Evolutionary conservation across 148 eudicot genomes (phyloP).

Genomic region (Silene conica): DNA sequence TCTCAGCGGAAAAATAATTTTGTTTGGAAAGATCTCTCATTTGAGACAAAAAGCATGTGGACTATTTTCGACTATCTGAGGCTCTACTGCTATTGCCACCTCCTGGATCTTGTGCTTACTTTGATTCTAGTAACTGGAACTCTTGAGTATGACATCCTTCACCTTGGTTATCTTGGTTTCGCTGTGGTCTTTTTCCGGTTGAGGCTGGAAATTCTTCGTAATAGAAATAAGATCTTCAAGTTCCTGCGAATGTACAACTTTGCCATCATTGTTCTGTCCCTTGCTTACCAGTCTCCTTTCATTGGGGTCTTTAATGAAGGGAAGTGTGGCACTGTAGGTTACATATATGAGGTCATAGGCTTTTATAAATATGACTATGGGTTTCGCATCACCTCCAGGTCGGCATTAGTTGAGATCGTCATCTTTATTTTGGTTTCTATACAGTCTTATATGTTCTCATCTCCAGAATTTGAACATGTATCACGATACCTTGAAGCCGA

Average conservation of each 20-base stretch:
- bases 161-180: constrained; percentile 97
- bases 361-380: constrained; percentile 95
- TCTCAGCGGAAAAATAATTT: constrained; percentile 82
- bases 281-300: constrained; percentile 95
- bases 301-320: constrained; percentile 74
- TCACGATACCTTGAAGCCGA: constrained; percentile 96
- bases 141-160: constrained; percentile 93
- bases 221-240: constrained; percentile 87
- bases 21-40: constrained; percentile 97
- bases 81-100: constrained; percentile 97
- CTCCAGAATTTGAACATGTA: constrained; percentile 88
- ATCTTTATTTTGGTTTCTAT: constrained; percentile 84
- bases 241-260: constrained; percentile 90
- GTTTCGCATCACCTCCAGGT: constrained; percentile 89
- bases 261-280: constrained; percentile 78
- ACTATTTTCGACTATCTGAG: constrained; percentile 89
- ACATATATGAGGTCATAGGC: constrained; percentile 88
- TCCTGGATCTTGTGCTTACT: constrained; percentile 92
- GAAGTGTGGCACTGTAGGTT: constrained; percentile 76
- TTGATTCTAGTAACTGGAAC: constrained; percentile 87
- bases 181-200: constrained; percentile 87
- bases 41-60: constrained; percentile 99
- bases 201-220: constrained; percentile 80
- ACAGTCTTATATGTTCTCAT: constrained; percentile 93
- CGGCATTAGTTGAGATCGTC: constrained; percentile 90